A percentile compares a stretch with the other conserved stretches of the same genome.
These are phyloP conservation scores for Martensiomyces pterosporus DNA, from an alignment of 192 early-diverging fungal genomes.

Conservation along the genomic window DNA sequence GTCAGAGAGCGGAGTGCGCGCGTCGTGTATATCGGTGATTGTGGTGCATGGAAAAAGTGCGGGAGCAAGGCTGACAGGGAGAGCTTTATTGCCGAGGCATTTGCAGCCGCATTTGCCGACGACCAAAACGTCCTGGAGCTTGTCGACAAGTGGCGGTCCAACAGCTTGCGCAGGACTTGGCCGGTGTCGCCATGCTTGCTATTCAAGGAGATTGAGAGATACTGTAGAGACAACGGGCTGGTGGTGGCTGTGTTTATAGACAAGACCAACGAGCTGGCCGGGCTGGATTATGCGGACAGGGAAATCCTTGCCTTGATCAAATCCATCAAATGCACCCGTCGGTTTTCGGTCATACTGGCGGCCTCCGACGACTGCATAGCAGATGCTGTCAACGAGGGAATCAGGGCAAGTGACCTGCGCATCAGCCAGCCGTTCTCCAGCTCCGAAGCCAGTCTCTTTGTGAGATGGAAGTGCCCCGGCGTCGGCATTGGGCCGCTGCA, in stretches of 20 bases:
- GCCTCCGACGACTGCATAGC: slow-evolving; percentile 19
- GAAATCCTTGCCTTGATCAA: slow-evolving; percentile 1
- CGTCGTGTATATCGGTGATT: slow-evolving; percentile 19
- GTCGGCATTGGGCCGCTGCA: slow-evolving; percentile 1
- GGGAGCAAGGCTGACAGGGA: background rate
- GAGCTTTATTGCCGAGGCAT: slow-evolving; percentile 10
- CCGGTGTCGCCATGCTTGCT: background rate
- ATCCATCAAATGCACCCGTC: slow-evolving; percentile 7
- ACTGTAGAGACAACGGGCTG: slow-evolving; percentile 5
- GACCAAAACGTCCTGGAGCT: slow-evolving; percentile 5
- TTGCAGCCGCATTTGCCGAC: slow-evolving; percentile 15
- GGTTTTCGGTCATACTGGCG: slow-evolving; percentile 6
- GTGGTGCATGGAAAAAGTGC: slow-evolving; percentile 7
- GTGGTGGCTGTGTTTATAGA: slow-evolving; percentile 14
- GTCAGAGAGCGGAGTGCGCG: slow-evolving; percentile 1
- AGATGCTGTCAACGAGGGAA: background rate
- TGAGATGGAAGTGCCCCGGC: background rate
- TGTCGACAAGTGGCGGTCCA: slow-evolving; percentile 6
- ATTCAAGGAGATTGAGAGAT: slow-evolving; percentile 3
- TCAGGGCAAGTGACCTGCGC: slow-evolving; percentile 4
- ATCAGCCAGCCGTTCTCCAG: slow-evolving; percentile 3
- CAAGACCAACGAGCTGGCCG: slow-evolving; percentile 6
- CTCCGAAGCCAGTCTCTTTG: slow-evolving; percentile 6
- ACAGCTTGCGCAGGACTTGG: background rate
- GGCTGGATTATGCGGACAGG: background rate